Evolutionary conservation across 352 stramenopile genomes (phyloP).

Genomic region (Phytophthora chlamydospora): DNA sequence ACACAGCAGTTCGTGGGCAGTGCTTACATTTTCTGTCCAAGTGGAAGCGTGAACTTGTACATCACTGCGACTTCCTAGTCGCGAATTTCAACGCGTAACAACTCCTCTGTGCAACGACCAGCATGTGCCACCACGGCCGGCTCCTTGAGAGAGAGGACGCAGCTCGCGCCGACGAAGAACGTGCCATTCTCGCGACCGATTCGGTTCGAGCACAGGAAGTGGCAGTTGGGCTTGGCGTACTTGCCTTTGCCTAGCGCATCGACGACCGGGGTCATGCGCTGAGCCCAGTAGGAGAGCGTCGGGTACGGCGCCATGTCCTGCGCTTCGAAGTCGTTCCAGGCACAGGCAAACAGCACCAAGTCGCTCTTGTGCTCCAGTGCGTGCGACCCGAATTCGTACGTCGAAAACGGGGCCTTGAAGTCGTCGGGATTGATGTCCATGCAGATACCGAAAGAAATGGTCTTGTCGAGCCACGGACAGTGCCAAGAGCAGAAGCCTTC

Average conservation of each 20-base stretch:
- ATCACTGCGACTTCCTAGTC: conserved; percentile 2
- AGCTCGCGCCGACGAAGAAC: conserved; percentile 84
- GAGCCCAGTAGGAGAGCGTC: conserved; percentile 79
- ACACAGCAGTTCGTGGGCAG: too few relatives aligned
- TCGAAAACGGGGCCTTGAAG: conserved; percentile 69
- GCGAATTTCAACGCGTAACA: conserved; percentile 63
- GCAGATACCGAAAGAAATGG: conserved; percentile 87
- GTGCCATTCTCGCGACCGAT: conserved; percentile 80
- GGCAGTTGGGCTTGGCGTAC: conserved; percentile 62
- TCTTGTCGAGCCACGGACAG: conserved; percentile 80
- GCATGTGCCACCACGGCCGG: conserved; percentile 56
- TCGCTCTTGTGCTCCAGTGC: conserved; percentile 59
- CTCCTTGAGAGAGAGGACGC: conserved; percentile 67
- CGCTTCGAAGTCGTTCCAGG: conserved; percentile 82
- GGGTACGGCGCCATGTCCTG: conserved; percentile 45
- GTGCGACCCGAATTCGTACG: conserved; percentile 75
- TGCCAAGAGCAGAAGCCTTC: conserved; percentile 69
- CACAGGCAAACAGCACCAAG: conserved; percentile 82
- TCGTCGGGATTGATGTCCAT: conserved; percentile 92
- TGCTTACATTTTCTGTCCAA: too few relatives aligned
- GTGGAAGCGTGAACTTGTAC: background rate
- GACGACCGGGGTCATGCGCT: conserved; percentile 67
- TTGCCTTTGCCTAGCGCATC: conserved; percentile 36
- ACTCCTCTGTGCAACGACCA: conserved; percentile 55
- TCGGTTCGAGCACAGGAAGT: conserved; percentile 82